Evolutionary conservation across 73 alveolate species (phyloP), one percentile per base, ranked within the genome.

Genomic region (Uronychia setigera): DNA sequence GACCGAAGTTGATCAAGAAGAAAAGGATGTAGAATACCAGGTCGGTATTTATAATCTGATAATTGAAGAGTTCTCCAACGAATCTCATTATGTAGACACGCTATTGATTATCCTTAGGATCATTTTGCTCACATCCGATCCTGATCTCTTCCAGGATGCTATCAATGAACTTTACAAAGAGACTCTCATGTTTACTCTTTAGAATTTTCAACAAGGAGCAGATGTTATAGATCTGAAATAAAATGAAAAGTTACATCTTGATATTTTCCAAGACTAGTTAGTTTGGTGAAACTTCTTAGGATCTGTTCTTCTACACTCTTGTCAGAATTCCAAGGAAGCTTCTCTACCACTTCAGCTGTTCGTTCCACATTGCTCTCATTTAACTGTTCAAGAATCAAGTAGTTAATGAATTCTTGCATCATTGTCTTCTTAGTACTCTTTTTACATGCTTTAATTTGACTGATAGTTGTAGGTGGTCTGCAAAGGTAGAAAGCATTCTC

Each of bases 241-340:
- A 46, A 46, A 11, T 46, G 67, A 19, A 46, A 46, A 46, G n/a
- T 11, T 46, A 46, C 67, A 19, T 46, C 67, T 5, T 19, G 5
- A 46, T 46, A 46, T 5, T 19, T 5, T 5, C 67, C 67, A 46
- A 11, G 67, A 19, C 19, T 46, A 46, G 19, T 46, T 5, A 46
- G 5, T 19, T 46, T 46, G 19, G 19, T 5, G 67, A 46, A 46
- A 19, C 67, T 11, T 19, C n/a, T 46, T 5, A 46, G 5, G 67
- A 46, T 5, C n/a, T 19, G 5, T 5, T 5, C 19, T 46, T 46
- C 67, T 19, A 46, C 67, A 11, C 5, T 5, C n/a, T 5, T 5
- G 67, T 46, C 67, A 46, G 67, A 78, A 58, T 78, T 34, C 87
- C 87, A 86, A 13, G 92, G 92, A n/a, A 86, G 76, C 74, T 76